Evolutionary conservation across 1,284 basidiomycete genomes (phyloP), one percentile per base, ranked within the genome.

Genomic region (Ustilago bromivora): DNA sequence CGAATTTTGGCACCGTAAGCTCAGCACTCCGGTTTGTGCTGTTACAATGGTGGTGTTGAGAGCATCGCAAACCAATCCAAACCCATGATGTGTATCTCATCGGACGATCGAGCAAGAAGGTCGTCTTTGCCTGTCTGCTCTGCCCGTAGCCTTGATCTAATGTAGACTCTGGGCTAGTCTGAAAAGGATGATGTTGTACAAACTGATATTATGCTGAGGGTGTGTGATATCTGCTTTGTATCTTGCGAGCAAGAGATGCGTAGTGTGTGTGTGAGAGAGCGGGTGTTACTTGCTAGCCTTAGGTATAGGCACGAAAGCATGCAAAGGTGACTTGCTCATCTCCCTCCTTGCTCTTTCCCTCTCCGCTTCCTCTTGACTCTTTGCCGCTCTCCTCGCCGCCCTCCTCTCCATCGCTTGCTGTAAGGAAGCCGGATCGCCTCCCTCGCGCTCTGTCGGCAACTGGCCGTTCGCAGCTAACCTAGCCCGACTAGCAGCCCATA

Each of bases 291-390:
- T 54, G 0, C 71, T 43, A 7, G 61, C 8, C 28, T 63, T 74
- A 5, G 76, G 66, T 64, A 70, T 70, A 34, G 76, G 76, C 6
- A 74, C 71, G 59, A 78, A 78, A 8, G 76, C 76, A 41, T 78
- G 71, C 57, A 78, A 62, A 0, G 76, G 76, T 19, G 67, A 71
- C 19, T 78, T 78, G n/a, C 56, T 32, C 76, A 78, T 74, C 43
- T 78, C 71, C 35, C 60, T 63, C 17, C 68, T 47, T 9, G 76
- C 76, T 8, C 68, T 38, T 31, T 71, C 56, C 13, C 49, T 38
- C 49, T 75, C 71, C 34, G 61, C 59, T 2, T 71, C 58, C 19
- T 78, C 32, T 3, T 63, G 19, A 36, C 62, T 46, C 3, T 40
- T 55, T 2, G 17, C 65, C 3, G 64, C 71, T 55, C 76, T 60